Evolutionary conservation across 2,329 filamentous ascomycete species (phyloP), one percentile per base, ranked within the genome.

Genomic region (Sclerotinia glacialis): DNA sequence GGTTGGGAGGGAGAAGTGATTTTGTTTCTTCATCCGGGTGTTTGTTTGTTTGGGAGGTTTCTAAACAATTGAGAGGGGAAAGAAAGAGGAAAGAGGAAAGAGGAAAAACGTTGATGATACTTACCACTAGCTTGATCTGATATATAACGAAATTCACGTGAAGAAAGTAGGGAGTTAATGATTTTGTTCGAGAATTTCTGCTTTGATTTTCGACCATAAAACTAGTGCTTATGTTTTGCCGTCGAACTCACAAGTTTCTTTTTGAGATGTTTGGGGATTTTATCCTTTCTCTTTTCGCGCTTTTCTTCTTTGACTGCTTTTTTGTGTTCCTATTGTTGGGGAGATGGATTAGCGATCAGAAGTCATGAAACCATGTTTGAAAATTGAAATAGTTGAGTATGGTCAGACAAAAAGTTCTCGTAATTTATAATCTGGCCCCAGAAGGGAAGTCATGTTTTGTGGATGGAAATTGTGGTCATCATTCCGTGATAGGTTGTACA

Each of bases 261-360:
- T 85, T 99, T 99, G 44, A 97, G 71, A 76, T 96, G 88, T 80
- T 99, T 99, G 0, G 95, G 94, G 80, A 99, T 96, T 83, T 99
- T 99, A 5, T 91, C 90, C 78, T 94, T 92, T 68, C 95, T 83
- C 81, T 96, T 93, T 78, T 97, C 93, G 46, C 92, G 88, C 81
- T 97, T 97, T 74, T 93, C 94, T 75, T 97, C 94, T 80, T 98
- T 99, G 72, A 97, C 90, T 1, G 90, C 89, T 77, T 87, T 86
- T 78, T 99, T 99, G 78, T 97, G 95, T 71, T 86, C 87, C 71
- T 74, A 34, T 50, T 64, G 16, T 56, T 40, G 26, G 14, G n/a
- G 7, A 37, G 23, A 14, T 18, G n/a, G 12, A 14, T 61, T 61
- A 61, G 58, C 11, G 1, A 37, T n/a, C 3, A 2, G 18, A 37